Evolutionary conservation across 176 grass and related monocot species (phyloP), one percentile per base, ranked within the genome.

Genomic region (Musa itinerans): DNA sequence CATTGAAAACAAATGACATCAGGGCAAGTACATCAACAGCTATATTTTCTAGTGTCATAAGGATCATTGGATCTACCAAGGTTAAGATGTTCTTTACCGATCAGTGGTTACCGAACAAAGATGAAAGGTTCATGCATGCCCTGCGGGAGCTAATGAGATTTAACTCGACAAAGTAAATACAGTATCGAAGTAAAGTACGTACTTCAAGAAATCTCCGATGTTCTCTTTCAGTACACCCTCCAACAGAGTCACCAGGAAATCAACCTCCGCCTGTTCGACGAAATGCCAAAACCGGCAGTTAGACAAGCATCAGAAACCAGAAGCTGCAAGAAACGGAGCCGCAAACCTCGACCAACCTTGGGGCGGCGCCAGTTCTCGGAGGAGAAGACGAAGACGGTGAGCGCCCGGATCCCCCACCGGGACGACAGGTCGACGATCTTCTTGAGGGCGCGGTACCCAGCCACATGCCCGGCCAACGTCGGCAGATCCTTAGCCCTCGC

Each of bases 331-430:
- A 22, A 12, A 74, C 34, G 8, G 17, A 15, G 11, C 11, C 20
- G 12, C 6, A 55, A 57, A 54, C 52, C 22, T 29, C 14, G 8
- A 1, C 68, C 9, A 9, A 73, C 78, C 90, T 83, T 89, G 55
- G 91, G 78, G 15, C 91, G 91, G 85, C 63, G 74, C 91, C 91
- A 90, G 71, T 94, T 94, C 83, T 90, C 91, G 72, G 67, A 51
- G 74, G 91, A 94, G 85, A 94, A 94, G 76, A 88, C 91, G 75
- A 88, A 90, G 68, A 85, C 83, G 48, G 91, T 90, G 83, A 94
- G 83, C 22, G 74, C 78, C 43, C 79, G 80, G 57, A 94, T 67
- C 51, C 91, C 88, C 83, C 85, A 90, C 48, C 59, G 69, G 68
- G 72, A 68, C 50, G 91, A 89, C 55, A 85, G 78, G 22, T 79